These are phyloP conservation scores for Trifolium dubium DNA, from an alignment of 306 rosid genomes.

Conservation along the genomic window DNA sequence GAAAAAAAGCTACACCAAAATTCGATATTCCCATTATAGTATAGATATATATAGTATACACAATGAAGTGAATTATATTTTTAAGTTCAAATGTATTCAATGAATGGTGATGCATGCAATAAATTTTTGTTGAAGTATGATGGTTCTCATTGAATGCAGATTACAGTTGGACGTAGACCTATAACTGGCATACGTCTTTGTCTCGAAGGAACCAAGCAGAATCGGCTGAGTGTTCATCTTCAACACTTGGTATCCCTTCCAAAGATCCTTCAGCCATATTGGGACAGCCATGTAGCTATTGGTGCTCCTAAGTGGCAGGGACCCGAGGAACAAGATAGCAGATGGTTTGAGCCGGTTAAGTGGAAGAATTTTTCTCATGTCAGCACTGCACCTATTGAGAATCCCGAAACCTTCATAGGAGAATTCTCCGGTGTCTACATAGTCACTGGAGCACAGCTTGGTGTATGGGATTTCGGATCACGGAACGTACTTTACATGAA, in stretches of 20 bases:
- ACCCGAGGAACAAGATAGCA: slow-evolving; percentile 91
- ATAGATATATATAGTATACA: no score
- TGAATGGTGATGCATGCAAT: neutral
- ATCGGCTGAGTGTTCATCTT: slow-evolving; percentile 77
- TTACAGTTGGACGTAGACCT: slow-evolving; percentile 84
- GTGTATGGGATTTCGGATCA: slow-evolving; percentile 90
- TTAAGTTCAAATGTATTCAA: neutral
- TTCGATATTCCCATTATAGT: no score
- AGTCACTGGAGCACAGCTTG: slow-evolving; percentile 88
- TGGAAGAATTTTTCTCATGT: slow-evolving; percentile 89
- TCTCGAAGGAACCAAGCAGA: slow-evolving; percentile 79
- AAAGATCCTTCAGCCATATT: slow-evolving; percentile 71
- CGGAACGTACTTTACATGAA: slow-evolving; percentile 81
- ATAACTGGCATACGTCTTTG: slow-evolving; percentile 77
- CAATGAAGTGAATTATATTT: neutral
- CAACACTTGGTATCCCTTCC: slow-evolving; percentile 83
- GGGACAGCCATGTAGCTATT: slow-evolving; percentile 78
- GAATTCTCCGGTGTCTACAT: slow-evolving; percentile 62
- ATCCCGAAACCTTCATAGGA: slow-evolving; percentile 63
- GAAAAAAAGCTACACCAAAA: no score
- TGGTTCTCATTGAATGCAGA: slow-evolving; percentile 53
- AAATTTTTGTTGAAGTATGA: neutral
- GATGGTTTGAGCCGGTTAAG: slow-evolving; percentile 86
- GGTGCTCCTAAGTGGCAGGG: slow-evolving; percentile 93
- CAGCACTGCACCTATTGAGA: slow-evolving; percentile 85